phyloP scores from a whole-genome alignment of 768 basidiomycete species.

The Suillus ampliporus region DNA sequence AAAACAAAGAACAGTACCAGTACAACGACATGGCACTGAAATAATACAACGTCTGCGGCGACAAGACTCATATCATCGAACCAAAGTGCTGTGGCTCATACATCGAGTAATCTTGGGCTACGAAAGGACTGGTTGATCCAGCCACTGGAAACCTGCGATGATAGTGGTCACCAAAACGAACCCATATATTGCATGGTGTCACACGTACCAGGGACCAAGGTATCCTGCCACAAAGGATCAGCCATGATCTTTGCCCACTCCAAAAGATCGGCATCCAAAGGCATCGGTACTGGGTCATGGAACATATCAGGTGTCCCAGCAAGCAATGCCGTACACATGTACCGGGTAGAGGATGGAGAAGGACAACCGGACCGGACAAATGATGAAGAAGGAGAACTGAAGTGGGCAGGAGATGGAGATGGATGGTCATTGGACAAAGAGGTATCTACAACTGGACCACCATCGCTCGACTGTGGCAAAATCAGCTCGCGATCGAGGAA shows the following conservation, averaged over 20 bases:
- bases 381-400: constrained; percentile 23
- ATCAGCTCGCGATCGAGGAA: too few relatives aligned
- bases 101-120: constrained; percentile 32
- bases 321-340: background rate
- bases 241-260: constrained; percentile 65
- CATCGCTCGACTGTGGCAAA: too few relatives aligned
- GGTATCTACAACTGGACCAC: background rate
- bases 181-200: background rate
- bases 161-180: background rate
- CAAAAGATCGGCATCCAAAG: constrained; percentile 63
- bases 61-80: constrained; percentile 14
- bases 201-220: constrained; percentile 56
- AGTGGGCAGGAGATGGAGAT: constrained; percentile 39
- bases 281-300: constrained; percentile 50
- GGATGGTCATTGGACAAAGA: constrained; percentile 38
- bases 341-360: too few relatives aligned
- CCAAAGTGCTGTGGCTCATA: constrained; percentile 26
- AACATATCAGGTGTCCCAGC: constrained; percentile 46
- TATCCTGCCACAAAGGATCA: constrained; percentile 62
- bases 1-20: constrained; percentile 5
- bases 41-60: background rate
- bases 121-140: constrained; percentile 32
- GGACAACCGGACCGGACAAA: too few relatives aligned
- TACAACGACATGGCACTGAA: constrained; percentile 1
- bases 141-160: constrained; percentile 41